Evolutionary conservation across 2,329 filamentous ascomycete genomes (phyloP).

Genomic region (Cordyceps cateniannulata): DNA sequence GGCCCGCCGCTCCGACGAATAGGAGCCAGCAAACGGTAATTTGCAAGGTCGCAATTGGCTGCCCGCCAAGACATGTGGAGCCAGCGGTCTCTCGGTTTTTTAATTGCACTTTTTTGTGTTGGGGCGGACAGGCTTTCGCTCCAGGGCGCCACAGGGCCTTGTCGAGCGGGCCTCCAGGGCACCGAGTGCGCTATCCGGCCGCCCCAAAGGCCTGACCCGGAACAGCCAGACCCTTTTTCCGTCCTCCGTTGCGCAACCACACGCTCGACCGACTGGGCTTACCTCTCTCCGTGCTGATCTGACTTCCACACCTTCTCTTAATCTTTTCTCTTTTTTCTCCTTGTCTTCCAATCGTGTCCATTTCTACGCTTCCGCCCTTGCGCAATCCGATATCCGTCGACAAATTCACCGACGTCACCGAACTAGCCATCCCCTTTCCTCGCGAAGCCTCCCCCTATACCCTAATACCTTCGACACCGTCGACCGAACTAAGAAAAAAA

Average conservation of each 20-base stretch:
- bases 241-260: conserved; percentile 1
- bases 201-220: conserved; percentile 5
- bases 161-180: not conserved
- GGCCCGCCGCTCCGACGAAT: not conserved
- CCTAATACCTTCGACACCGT: not conserved
- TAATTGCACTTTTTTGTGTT: conserved; percentile 8
- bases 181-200: not conserved
- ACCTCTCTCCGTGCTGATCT: conserved; percentile 1
- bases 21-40: conserved; percentile 2
- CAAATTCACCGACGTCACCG: not conserved
- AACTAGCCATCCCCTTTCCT: not conserved
- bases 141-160: not conserved
- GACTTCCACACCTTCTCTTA: conserved; percentile 8
- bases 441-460: not conserved
- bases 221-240: conserved; percentile 9
- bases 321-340: not conserved
- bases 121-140: not conserved
- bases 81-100: not conserved
- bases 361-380: not conserved
- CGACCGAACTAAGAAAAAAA: conserved; percentile 17
- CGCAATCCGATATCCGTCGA: not conserved
- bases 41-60: not conserved
- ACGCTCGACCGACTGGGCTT: not conserved
- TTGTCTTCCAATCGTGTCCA: not conserved
- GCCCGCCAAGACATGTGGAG: conserved; percentile 3